Evolutionary conservation across 2,329 filamentous ascomycete species (phyloP), one percentile per base, ranked within the genome.

Genomic region (Periconia digitata): DNA sequence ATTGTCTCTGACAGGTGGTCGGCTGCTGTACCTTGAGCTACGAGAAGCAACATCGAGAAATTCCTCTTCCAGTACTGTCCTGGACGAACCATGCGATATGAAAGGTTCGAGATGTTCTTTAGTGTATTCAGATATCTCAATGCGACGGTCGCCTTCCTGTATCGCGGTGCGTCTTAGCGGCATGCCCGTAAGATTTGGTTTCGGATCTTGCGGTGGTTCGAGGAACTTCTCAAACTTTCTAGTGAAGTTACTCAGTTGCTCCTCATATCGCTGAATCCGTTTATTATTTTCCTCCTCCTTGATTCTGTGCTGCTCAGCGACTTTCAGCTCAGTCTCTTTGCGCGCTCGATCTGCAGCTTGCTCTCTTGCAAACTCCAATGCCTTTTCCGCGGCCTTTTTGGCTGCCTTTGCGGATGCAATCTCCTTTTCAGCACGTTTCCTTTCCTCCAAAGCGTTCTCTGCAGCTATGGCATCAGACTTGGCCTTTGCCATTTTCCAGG

Each of bases 101-200:
- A 43, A 47, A 17, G 47, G 48, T 18, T 24, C 21, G 5, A 43
- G 20, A 13, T 36, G 46, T 4, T 51, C 45, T 8, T 44, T 48
- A 13, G 43, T 42, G 32, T 50, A 63, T 38, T 63, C 60, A 10
- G 47, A 46, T 12, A 63, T 57, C 22, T 63, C 60, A 16, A 62
- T 47, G 23, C 43, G 55, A 4, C 54, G 52, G 24, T 50, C 48
- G 1, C 56, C 52, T 16, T 57, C 54, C 2, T 32, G 43, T 34
- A 3, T 60, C 49, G 16, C 40, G 46, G 13, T 55, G 60, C 8
- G 52, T 51, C 8, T 55, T 10, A n/a, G 13, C 12, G 38, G 49
- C 27, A 56, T 24, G 4, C 49, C 35, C 10, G 3, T 38, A 8
- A 44, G 40, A 7, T 2, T 36, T 3, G 38, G 29, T 17, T 39